Evolutionary conservation across 2,329 filamentous ascomycete species (phyloP), one percentile per base, ranked within the genome.

Genomic region (Gnomoniopsis sp.): DNA sequence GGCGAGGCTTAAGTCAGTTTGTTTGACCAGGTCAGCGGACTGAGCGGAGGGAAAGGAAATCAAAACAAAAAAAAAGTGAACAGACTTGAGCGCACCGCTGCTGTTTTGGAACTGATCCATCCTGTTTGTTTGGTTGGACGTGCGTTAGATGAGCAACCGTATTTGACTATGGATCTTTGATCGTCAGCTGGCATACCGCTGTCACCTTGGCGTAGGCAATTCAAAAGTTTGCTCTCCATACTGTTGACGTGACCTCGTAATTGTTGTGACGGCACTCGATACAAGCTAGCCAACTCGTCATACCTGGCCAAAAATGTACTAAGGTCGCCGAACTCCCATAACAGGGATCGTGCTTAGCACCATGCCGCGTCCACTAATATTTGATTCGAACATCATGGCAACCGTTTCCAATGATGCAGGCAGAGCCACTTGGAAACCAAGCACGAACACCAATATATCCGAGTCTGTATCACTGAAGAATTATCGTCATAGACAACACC

Each of bases 1-100:
- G 85, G 85, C 68, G 70, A 75, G 67, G 65, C 75, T 69, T 82
- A 82, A 76, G 68, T 43, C 33, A 26, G 21, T 14, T 36, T 52
- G 56, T 52, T 21, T 17, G 22, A 44, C 47, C n/a, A 3, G 6
- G 47, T 57, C 8, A 30, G 52, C 48, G 12, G 30, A 48, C 12
- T 43, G 21, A 30, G 46, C 7, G 22, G n/a, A 50, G 23, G 38
- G 6, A 49, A 34, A 30, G 19, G 14, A 43, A 36, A 36, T 19
- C 33, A 41, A 54, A 55, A 46, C 21, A 30, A 23, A 38, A 34
- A 48, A 38, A n/a, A 26, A 23, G 23, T 30, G 6, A 57, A 26
- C 49, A 36, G 46, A 49, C 26, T 49, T 49, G 50, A 30, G 49
- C 46, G 44, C 44, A 15, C 38, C 41, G 19, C 41, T 15, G 46